Conservation (phyloP, 495 filamentous ascomycete genomes). For the Hyaloscypha hepaticicola region DNA sequence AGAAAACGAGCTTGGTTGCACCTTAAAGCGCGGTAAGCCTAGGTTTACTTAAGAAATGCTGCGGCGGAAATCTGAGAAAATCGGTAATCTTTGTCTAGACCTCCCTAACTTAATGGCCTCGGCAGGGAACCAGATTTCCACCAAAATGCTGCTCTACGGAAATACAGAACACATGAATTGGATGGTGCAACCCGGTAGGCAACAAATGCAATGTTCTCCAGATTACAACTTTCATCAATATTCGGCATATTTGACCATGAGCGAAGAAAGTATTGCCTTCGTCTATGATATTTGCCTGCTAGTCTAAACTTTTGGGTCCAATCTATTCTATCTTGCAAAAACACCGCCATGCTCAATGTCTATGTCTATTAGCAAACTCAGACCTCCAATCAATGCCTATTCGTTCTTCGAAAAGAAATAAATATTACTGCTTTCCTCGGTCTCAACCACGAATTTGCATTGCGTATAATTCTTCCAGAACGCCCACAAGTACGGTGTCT, state of each 20-base stretch:
- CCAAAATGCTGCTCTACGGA: too few relatives aligned
- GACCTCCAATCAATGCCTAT: neutral
- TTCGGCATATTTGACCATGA: neutral
- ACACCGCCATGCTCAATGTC: neutral
- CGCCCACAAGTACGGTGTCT: conserved; percentile 43
- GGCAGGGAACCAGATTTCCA: too few relatives aligned
- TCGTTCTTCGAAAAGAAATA: conserved; percentile 16
- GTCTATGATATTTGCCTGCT: neutral
- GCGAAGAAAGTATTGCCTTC: neutral
- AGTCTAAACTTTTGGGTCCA: neutral
- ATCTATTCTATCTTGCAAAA: conserved; percentile 1
- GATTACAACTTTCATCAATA: neutral
- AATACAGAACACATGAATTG: too few relatives aligned
- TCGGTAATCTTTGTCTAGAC: too few relatives aligned
- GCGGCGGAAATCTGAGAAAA: too few relatives aligned
- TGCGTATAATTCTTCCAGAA: conserved; percentile 45
- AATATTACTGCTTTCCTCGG: conserved; percentile 23
- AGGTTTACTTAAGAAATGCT: too few relatives aligned
- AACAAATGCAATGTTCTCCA: neutral
- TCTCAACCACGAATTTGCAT: conserved; percentile 51
- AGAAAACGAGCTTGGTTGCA: too few relatives aligned
- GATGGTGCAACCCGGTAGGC: neutral
- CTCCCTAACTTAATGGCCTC: too few relatives aligned
- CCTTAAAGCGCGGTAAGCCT: too few relatives aligned
- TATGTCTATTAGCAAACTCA: neutral